Conservation (phyloP, 2,329 filamentous ascomycete genomes). For the Endocalyx cinctus region DNA sequence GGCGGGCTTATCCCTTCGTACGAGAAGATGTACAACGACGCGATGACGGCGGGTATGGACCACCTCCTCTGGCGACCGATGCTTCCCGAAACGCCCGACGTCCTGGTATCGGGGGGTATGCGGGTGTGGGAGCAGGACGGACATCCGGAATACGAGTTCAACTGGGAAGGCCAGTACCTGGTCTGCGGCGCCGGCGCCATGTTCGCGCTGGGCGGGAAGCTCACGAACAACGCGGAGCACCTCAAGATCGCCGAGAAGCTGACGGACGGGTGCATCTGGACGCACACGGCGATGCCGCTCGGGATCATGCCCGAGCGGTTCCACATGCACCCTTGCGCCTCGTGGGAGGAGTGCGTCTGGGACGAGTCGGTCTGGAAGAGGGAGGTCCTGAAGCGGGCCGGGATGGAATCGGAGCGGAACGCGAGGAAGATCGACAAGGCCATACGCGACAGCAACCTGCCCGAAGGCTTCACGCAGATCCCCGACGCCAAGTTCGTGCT, state of each 20-base stretch:
- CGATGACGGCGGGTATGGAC: slow-evolving; percentile 55
- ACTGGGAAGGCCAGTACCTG: slow-evolving; percentile 39
- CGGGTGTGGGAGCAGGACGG: slow-evolving; percentile 14
- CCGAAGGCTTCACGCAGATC: slow-evolving; percentile 19
- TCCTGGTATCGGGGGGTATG: slow-evolving; percentile 53
- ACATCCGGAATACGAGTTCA: slow-evolving; percentile 27
- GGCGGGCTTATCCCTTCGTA: slow-evolving; percentile 57
- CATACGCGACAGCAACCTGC: slow-evolving; percentile 14
- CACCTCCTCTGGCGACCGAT: slow-evolving; percentile 62
- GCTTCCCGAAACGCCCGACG: slow-evolving; percentile 50
- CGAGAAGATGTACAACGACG: slow-evolving; percentile 55
- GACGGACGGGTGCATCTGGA: slow-evolving; percentile 47
- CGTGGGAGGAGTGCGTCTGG: slow-evolving; percentile 21
- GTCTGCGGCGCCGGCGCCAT: slow-evolving; percentile 49
- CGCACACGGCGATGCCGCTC: slow-evolving; percentile 41
- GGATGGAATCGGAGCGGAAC: slow-evolving; percentile 6
- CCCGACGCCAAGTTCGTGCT: slow-evolving; percentile 20
- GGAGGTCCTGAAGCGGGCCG: slow-evolving; percentile 14
- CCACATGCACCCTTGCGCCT: slow-evolving; percentile 35
- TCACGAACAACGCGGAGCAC: slow-evolving; percentile 36
- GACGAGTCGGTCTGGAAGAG: slow-evolving; percentile 23
- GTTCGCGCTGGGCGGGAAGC: slow-evolving; percentile 43
- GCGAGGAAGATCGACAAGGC: slow-evolving; percentile 12
- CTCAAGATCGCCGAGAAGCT: slow-evolving; percentile 40
- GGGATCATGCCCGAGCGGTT: slow-evolving; percentile 52